Evolutionary conservation across 305 asterid genomes (phyloP).

Genomic region (Rubia peregrina): DNA sequence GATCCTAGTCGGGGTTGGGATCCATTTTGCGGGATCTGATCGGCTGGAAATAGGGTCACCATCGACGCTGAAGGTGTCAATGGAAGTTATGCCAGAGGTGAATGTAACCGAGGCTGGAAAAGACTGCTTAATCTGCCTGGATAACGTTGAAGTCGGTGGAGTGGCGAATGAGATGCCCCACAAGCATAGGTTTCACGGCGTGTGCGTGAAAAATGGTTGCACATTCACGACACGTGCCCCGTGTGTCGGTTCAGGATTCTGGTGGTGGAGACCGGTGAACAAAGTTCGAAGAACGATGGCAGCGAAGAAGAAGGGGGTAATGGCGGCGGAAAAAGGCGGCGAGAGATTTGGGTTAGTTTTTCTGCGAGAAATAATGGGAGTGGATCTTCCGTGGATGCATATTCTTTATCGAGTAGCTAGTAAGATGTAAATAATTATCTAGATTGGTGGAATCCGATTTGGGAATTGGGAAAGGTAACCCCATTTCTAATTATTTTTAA

Average conservation of each 20-base stretch:
- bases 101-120: constrained; percentile 19
- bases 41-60: constrained; percentile 47
- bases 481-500: too few relatives aligned
- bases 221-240: background rate
- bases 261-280: constrained; percentile 40
- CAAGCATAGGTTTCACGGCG: background rate
- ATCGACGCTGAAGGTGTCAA: constrained; percentile 65
- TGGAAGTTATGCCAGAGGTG: constrained; percentile 45
- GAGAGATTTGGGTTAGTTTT: too few relatives aligned
- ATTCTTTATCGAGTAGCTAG: too few relatives aligned
- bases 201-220: background rate
- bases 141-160: background rate
- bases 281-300: constrained; percentile 19
- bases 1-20: constrained; percentile 29
- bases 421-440: too few relatives aligned
- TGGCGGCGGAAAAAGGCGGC: constrained; percentile 33
- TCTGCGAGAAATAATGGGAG: too few relatives aligned
- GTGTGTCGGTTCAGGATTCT: constrained; percentile 19
- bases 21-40: constrained; percentile 31
- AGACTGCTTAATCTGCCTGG: background rate
- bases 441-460: too few relatives aligned
- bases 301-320: constrained; percentile 19
- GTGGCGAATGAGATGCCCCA: background rate
- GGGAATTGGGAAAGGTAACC: too few relatives aligned
- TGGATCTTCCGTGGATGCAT: too few relatives aligned